phyloP scores from a whole-genome alignment of 2,329 filamentous ascomycete species.

The Talaromyces funiculosus region DNA sequence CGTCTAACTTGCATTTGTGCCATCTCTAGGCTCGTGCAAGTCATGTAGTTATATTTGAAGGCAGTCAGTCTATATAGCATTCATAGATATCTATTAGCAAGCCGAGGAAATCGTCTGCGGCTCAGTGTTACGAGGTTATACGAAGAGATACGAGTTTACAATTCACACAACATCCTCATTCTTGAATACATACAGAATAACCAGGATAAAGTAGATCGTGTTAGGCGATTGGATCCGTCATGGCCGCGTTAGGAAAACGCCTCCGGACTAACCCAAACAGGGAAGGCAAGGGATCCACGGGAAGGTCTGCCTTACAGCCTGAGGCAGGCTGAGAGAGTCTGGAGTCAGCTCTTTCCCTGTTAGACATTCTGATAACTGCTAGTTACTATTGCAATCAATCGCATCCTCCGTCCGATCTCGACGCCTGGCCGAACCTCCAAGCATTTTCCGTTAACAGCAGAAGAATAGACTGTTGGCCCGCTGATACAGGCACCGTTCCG shows the following conservation, averaged over 20 bases:
- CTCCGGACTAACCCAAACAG: not conserved
- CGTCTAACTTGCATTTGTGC: not conserved
- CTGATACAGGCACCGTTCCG: not conserved
- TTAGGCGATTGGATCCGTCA: not conserved
- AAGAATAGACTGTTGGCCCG: not conserved
- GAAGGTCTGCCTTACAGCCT: not conserved
- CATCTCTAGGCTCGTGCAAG: not conserved
- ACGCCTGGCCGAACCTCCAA: not conserved
- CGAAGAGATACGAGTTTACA: not conserved
- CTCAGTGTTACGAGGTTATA: not conserved
- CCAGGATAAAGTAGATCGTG: not conserved
- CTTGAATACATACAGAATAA: not conserved
- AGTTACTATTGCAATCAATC: not conserved
- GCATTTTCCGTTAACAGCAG: not conserved
- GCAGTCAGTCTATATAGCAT: not conserved
- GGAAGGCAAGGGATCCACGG: not conserved
- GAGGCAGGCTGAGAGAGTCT: slow-evolving; percentile 1
- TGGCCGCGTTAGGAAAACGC: not conserved
- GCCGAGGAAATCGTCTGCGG: not conserved
- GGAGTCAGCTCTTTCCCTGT: slow-evolving; percentile 1
- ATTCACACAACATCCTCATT: not conserved
- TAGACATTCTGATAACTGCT: not conserved
- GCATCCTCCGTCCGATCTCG: not conserved
- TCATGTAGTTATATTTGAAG: not conserved
- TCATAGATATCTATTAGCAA: not conserved